These are phyloP conservation scores for Nannochloropsis salina DNA, from an alignment of 108 stramenopile genomes.

Conservation along the genomic window DNA sequence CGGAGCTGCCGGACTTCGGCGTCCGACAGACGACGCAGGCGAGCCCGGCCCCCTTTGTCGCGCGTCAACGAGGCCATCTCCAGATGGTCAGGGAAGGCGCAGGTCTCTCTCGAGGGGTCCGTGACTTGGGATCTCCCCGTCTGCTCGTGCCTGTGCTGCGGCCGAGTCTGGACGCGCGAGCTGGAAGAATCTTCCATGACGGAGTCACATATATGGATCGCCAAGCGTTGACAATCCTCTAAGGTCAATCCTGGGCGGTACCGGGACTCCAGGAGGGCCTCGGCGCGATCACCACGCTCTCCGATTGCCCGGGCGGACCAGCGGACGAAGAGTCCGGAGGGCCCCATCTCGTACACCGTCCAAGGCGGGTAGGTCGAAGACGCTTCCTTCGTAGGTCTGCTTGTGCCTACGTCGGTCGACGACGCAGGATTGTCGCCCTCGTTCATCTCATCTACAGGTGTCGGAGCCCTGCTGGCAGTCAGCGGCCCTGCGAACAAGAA, in stretches of 20 bases:
- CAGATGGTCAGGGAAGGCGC: neutral
- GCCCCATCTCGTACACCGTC: neutral
- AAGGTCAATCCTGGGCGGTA: neutral
- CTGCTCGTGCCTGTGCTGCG: no score
- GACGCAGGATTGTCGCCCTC: neutral
- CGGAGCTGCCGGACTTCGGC: neutral
- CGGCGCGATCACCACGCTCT: neutral
- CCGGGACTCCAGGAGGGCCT: neutral
- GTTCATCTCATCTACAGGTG: neutral
- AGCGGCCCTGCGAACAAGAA: slow-evolving; percentile 5
- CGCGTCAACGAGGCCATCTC: neutral
- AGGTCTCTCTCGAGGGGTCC: neutral
- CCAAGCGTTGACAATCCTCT: neutral
- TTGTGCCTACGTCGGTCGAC: no score
- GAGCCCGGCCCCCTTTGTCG: neutral
- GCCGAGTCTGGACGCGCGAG: neutral
- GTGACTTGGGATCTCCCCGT: no score
- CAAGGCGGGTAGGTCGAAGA: neutral
- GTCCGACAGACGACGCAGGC: neutral
- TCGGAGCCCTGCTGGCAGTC: neutral
- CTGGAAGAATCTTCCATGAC: neutral
- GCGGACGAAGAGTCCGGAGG: neutral
- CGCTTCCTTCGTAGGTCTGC: neutral
- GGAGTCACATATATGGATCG: slow-evolving; percentile 16
- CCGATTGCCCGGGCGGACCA: slow-evolving; percentile 10